A percentile compares a stretch with the other conserved stretches of the same genome.
These are phyloP conservation scores for Zygosaccharomyces sapae DNA, from an alignment of 1,139 yeast species.

Conservation along the genomic window DNA sequence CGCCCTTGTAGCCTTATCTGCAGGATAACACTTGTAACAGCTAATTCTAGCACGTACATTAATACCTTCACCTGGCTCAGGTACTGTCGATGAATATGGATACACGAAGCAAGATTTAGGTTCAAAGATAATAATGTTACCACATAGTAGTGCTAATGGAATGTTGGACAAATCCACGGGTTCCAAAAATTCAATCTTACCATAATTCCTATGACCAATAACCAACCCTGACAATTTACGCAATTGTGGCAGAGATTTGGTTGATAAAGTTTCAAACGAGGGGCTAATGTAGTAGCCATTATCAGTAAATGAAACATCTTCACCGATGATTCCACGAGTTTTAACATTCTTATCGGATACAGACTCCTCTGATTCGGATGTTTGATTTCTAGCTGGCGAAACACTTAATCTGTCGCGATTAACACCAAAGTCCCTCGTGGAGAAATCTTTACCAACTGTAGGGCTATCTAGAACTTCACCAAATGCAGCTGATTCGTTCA, in stretches of 20 bases:
- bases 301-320: conserved; percentile 46
- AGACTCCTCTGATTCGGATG: conserved; percentile 8
- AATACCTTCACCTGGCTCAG: conserved; percentile 76
- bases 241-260: conserved; percentile 58
- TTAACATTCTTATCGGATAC: conserved; percentile 8
- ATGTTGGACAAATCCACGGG: conserved; percentile 81
- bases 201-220: conserved; percentile 78
- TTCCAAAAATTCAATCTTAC: conserved; percentile 65
- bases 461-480: conserved; percentile 28
- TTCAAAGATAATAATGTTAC: conserved; percentile 58
- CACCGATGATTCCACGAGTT: conserved; percentile 32
- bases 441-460: conserved; percentile 25
- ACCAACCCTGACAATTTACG: conserved; percentile 61
- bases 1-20: conserved; percentile 63
- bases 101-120: conserved; percentile 64
- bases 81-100: conserved; percentile 62
- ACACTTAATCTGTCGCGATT: conserved; percentile 5
- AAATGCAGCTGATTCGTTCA: conserved; percentile 10
- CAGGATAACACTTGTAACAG: conserved; percentile 74
- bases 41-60: conserved; percentile 73
- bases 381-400: conserved; percentile 12
- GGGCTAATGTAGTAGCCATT: conserved; percentile 91
- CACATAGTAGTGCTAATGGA: conserved; percentile 59
- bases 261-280: conserved; percentile 55
- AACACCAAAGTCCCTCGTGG: too few relatives aligned